These are phyloP conservation scores for Tieghemiomyces parasiticus DNA, from an alignment of 192 early-diverging fungal genomes.

Conservation along the genomic window DNA sequence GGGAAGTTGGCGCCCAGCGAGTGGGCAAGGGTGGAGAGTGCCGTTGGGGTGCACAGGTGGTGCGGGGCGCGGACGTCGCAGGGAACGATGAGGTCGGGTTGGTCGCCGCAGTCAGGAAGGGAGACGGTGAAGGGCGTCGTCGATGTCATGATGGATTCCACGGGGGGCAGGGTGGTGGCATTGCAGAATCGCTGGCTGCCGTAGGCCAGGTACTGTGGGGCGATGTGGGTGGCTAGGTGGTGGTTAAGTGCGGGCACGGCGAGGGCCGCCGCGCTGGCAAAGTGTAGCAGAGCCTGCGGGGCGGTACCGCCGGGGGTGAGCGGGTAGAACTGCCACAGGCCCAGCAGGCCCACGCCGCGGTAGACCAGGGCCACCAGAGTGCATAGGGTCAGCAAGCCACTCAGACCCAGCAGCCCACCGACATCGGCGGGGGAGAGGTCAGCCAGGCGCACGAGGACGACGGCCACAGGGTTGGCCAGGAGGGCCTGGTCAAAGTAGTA, in stretches of 20 bases:
- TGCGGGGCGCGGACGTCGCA: slow-evolving; percentile 36
- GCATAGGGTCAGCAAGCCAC: slow-evolving; percentile 34
- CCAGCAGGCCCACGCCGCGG: slow-evolving; percentile 40
- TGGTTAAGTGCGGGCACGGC: slow-evolving; percentile 36
- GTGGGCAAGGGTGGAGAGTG: slow-evolving; percentile 30
- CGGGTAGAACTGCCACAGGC: slow-evolving; percentile 29
- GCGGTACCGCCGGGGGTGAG: slow-evolving; percentile 30
- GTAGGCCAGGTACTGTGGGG: slow-evolving; percentile 44
- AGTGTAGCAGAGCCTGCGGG: slow-evolving; percentile 42
- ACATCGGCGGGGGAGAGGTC: slow-evolving; percentile 40
- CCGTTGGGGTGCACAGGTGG: slow-evolving; percentile 40
- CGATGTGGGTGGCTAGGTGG: slow-evolving; percentile 34
- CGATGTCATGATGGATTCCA: neutral
- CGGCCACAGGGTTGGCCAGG: slow-evolving; percentile 37
- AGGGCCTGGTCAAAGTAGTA: slow-evolving; percentile 31
- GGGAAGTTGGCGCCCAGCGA: slow-evolving; percentile 32
- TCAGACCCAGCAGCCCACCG: slow-evolving; percentile 30
- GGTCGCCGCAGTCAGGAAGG: slow-evolving; percentile 27
- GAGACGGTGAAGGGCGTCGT: neutral
- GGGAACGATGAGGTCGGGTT: slow-evolving; percentile 32
- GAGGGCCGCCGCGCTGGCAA: slow-evolving; percentile 31
- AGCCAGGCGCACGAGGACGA: slow-evolving; percentile 28
- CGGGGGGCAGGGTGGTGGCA: neutral
- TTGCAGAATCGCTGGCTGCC: slow-evolving; percentile 43
- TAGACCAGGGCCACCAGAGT: slow-evolving; percentile 34